A percentile compares a stretch with the other conserved stretches of the same genome.
These are phyloP conservation scores for Poa annua DNA, from an alignment of 176 grass and related monocot species.

Conservation along the genomic window DNA sequence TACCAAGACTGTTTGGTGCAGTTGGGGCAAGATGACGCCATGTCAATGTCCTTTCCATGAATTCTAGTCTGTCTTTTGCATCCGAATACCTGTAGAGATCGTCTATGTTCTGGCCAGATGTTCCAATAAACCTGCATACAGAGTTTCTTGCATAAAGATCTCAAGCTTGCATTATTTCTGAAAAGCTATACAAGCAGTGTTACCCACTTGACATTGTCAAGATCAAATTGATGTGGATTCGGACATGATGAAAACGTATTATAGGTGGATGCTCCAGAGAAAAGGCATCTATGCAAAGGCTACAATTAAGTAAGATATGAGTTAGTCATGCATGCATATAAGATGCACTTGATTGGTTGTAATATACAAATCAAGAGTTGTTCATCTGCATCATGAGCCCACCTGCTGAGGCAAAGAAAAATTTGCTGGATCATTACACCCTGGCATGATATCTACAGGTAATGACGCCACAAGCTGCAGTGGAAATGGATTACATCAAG, in stretches of 20 bases:
- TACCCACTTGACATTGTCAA: slow-evolving; percentile 85
- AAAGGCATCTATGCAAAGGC: slow-evolving; percentile 93
- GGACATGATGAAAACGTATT: slow-evolving; percentile 86
- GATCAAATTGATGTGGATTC: slow-evolving; percentile 94
- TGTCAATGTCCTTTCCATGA: slow-evolving; percentile 88
- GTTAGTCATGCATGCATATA: slow-evolving; percentile 20
- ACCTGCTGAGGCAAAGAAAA: slow-evolving; percentile 98
- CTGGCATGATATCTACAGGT: slow-evolving; percentile 96
- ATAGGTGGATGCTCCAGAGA: slow-evolving; percentile 84
- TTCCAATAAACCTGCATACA: slow-evolving; percentile 80
- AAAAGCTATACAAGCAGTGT: background rate
- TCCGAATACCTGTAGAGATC: slow-evolving; percentile 90
- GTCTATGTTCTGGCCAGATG: slow-evolving; percentile 95
- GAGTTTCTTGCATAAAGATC: slow-evolving; percentile 29
- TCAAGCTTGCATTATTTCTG: slow-evolving; percentile 6
- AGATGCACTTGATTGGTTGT: slow-evolving; percentile 13
- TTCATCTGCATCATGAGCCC: slow-evolving; percentile 30
- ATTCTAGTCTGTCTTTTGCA: slow-evolving; percentile 84
- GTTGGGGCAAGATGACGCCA: slow-evolving; percentile 96
- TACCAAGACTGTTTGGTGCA: slow-evolving; percentile 95
- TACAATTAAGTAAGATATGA: slow-evolving; percentile 47
- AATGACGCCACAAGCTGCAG: slow-evolving; percentile 81
- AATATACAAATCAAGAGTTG: background rate
- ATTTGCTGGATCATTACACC: slow-evolving; percentile 87
- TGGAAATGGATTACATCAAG: slow-evolving; percentile 33